A percentile compares a stretch with the other conserved stretches of the same genome.
Conservation (phyloP, 805 yeast genomes). For the Saccharomycopsis vini region DNA sequence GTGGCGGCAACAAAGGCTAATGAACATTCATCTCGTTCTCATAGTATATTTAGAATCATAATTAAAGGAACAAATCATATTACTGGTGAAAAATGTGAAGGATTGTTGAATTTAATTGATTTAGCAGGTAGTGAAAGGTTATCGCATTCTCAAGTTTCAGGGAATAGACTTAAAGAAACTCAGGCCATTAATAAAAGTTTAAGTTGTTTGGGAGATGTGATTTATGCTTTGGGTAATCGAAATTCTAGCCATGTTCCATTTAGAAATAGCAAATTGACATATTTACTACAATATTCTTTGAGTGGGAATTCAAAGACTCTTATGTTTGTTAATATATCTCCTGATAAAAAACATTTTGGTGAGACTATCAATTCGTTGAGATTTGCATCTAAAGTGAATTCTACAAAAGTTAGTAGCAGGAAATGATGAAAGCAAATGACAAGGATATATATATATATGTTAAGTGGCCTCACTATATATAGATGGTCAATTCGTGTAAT, state of each 20-base stretch:
- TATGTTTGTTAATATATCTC: constrained; percentile 87
- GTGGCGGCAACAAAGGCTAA: constrained; percentile 79
- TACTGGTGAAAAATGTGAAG: constrained; percentile 41
- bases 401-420: constrained; percentile 32
- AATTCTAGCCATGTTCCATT: constrained; percentile 65
- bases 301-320: constrained; percentile 82
- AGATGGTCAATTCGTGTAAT: too few species aligned
- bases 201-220: constrained; percentile 86
- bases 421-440: too few species aligned
- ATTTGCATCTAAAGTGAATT: constrained; percentile 78
- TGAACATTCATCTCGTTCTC: constrained; percentile 85
- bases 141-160: constrained; percentile 63
- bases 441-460: too few species aligned
- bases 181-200: constrained; percentile 83
- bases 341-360: constrained; percentile 47
- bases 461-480: too few species aligned
- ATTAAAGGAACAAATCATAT: constrained; percentile 44
- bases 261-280: constrained; percentile 88
- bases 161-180: constrained; percentile 77
- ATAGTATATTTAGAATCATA: constrained; percentile 63
- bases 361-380: constrained; percentile 82
- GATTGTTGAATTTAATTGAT: constrained; percentile 75
- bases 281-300: constrained; percentile 72
- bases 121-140: constrained; percentile 92
- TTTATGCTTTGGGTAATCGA: constrained; percentile 59